These are phyloP conservation scores for Taiozyma sp. DNA, from an alignment of 1,139 yeast genomes.

Conservation along the genomic window DNA sequence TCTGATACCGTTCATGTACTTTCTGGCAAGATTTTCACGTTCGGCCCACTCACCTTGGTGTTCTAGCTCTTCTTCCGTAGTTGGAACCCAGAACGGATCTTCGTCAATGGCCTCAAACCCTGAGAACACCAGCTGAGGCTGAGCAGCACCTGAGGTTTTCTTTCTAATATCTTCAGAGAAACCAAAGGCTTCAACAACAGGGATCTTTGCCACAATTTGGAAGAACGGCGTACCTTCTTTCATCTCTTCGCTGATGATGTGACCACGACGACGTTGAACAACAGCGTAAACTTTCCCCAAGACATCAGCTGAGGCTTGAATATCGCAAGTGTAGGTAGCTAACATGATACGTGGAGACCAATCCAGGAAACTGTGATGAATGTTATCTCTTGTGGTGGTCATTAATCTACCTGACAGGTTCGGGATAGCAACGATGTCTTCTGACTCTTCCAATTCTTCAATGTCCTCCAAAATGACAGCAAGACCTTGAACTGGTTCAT, in stretches of 20 bases:
- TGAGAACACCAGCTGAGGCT: constrained; percentile 87
- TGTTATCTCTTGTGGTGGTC: constrained; percentile 65
- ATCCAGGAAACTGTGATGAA: constrained; percentile 62
- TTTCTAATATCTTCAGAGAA: constrained; percentile 93
- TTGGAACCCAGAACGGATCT: constrained; percentile 99
- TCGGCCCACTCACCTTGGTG: constrained; percentile 92
- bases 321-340: constrained; percentile 92
- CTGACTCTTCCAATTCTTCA: constrained; percentile 29
- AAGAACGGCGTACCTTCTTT: constrained; percentile 98
- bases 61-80: constrained; percentile 93
- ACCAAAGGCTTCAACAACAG: constrained; percentile 96
- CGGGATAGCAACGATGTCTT: constrained; percentile 16
- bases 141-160: constrained; percentile 94
- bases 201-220: constrained; percentile 77
- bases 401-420: constrained; percentile 66
- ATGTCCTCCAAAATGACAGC: constrained; percentile 44
- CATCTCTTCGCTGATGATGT: constrained; percentile 86
- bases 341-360: constrained; percentile 88
- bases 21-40: constrained; percentile 82
- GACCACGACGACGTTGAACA: constrained; percentile 83
- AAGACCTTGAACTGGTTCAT: constrained; percentile 85
- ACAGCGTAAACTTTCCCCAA: constrained; percentile 95
- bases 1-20: constrained; percentile 77
- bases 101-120: constrained; percentile 84
- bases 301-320: constrained; percentile 92